These are phyloP conservation scores for Xerocomus tenax DNA, from an alignment of 1,284 basidiomycete genomes.

Conservation along the genomic window DNA sequence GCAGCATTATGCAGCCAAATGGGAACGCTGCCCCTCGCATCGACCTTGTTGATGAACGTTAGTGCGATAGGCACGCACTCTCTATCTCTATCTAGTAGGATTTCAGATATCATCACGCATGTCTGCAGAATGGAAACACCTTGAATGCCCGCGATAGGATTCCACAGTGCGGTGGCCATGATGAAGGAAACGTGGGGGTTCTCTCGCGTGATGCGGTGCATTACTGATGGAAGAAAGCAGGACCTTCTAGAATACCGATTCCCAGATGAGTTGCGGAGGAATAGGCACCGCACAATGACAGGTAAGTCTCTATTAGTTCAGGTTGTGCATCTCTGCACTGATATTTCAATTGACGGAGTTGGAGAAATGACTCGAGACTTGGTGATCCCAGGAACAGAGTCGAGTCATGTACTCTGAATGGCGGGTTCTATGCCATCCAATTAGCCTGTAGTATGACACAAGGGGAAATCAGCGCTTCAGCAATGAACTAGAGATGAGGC, in stretches of 20 bases:
- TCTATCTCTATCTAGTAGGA: background rate
- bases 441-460: no score
- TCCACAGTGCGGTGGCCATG: background rate
- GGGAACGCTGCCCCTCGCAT: background rate
- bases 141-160: conserved; percentile 1
- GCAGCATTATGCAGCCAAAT: background rate
- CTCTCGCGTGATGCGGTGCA: background rate
- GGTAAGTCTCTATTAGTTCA: background rate
- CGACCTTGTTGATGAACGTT: background rate
- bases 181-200: background rate
- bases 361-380: background rate
- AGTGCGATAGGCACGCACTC: background rate
- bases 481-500: no score
- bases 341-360: background rate
- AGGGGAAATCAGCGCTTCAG: no score
- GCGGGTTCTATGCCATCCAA: no score
- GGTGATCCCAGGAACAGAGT: background rate
- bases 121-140: conserved; percentile 8
- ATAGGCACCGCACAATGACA: background rate
- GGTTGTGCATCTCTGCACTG: background rate
- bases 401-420: conserved; percentile 17
- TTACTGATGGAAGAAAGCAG: background rate
- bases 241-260: background rate
- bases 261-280: no score
- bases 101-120: background rate